A percentile compares a stretch with the other conserved stretches of the same genome.
Evolutionary conservation across 768 basidiomycete species (phyloP).

Genomic region (Tephrocybe sp.): DNA sequence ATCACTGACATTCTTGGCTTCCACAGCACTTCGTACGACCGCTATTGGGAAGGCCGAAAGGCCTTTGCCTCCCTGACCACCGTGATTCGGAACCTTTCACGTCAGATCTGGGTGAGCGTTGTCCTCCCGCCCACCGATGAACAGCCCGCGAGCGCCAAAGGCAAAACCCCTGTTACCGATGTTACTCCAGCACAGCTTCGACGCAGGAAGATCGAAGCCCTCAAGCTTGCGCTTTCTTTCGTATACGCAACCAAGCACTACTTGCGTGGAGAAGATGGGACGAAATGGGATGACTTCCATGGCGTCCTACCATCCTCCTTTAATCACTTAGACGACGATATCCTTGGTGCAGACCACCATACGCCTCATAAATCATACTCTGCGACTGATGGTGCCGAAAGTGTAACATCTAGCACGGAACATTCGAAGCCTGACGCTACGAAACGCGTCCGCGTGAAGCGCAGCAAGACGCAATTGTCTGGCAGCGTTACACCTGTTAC

Average conservation of each 20-base stretch:
- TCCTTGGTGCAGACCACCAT: constrained; percentile 32
- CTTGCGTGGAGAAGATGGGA: constrained; percentile 79
- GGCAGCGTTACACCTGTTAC: constrained; percentile 36
- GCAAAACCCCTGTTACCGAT: constrained; percentile 46
- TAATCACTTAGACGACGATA: constrained; percentile 41
- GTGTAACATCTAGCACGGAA: constrained; percentile 35
- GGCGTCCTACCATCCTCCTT: constrained; percentile 67
- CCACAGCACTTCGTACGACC: constrained; percentile 77
- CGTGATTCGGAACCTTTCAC: constrained; percentile 72
- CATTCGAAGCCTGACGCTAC: constrained; percentile 44
- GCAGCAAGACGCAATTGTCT: constrained; percentile 57
- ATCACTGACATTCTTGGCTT: not conserved
- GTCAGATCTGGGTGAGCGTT: constrained; percentile 79
- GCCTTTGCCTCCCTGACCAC: constrained; percentile 71
- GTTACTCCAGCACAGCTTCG: constrained; percentile 53
- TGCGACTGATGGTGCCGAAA: constrained; percentile 28
- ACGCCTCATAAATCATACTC: constrained; percentile 37
- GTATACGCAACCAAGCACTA: constrained; percentile 79
- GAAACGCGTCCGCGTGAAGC: constrained; percentile 67
- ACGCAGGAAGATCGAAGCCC: constrained; percentile 63
- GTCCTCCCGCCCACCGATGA: constrained; percentile 58
- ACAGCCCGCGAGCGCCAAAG: constrained; percentile 39
- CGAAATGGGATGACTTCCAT: constrained; percentile 62
- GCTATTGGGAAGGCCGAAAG: constrained; percentile 88
- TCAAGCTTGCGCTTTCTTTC: constrained; percentile 70